Evolutionary conservation across 179 eudicot species (phyloP).

Genomic region (Beta macrorhiza): DNA sequence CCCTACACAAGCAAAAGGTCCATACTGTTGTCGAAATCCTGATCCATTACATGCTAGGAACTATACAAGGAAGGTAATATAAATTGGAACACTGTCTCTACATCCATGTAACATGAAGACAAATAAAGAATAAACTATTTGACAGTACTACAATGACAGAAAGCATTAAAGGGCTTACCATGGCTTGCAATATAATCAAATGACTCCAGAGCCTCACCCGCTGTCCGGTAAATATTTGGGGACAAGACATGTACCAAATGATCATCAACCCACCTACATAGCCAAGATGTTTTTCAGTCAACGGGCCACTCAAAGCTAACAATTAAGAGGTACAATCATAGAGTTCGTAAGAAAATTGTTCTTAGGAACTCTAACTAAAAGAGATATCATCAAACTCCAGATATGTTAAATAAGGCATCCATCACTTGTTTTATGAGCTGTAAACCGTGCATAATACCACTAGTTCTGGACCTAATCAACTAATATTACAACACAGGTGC

Average conservation of each 20-base stretch:
- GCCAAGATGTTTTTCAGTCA: conserved; percentile 19
- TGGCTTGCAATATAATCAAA: conserved; percentile 86
- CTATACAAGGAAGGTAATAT: not conserved
- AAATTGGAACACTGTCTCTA: not conserved
- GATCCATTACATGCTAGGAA: not conserved
- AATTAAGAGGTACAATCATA: not conserved
- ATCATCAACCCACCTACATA: conserved; percentile 86
- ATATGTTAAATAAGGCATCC: not conserved
- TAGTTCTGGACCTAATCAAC: not conserved
- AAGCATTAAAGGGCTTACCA: conserved; percentile 44
- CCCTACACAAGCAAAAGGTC: too few relatives aligned
- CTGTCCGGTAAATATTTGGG: conserved; percentile 81
- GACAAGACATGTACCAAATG: conserved; percentile 94
- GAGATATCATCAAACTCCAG: not conserved
- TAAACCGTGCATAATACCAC: not conserved
- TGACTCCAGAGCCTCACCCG: conserved; percentile 90
- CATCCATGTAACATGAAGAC: not conserved
- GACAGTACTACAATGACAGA: not conserved
- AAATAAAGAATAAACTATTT: not conserved
- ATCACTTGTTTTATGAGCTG: not conserved
- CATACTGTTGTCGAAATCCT: not conserved
- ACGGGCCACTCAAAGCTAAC: not conserved
- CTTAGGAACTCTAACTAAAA: not conserved
- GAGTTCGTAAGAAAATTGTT: not conserved
- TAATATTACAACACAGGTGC: not conserved